Conservation (phyloP, 768 basidiomycete species). For the Steccherinum ochraceum region DNA sequence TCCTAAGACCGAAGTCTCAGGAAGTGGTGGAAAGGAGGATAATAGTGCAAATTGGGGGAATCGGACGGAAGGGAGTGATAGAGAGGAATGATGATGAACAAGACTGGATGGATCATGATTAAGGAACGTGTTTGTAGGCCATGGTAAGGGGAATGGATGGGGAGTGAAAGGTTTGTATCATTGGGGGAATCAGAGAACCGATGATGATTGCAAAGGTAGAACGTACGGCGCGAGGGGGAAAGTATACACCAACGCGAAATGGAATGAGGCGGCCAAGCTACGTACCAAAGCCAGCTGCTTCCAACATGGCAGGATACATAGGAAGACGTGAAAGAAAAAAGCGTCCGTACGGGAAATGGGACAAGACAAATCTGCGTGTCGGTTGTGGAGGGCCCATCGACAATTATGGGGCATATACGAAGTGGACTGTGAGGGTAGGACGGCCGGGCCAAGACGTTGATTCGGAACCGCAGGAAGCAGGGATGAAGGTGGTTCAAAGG, state of each 20-base stretch:
- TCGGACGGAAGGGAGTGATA: conserved; percentile 14
- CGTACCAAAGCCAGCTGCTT: not conserved
- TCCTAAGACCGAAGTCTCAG: conserved; percentile 30
- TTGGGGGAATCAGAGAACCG: conserved; percentile 1
- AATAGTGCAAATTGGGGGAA: conserved; percentile 27
- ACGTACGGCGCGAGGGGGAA: conserved; percentile 23
- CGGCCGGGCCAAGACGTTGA: not conserved
- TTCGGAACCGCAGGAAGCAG: too few species aligned
- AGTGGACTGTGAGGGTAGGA: not conserved
- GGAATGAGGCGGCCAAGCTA: conserved; percentile 18
- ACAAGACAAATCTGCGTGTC: conserved; percentile 32
- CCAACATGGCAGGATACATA: conserved; percentile 6
- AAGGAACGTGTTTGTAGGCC: not conserved
- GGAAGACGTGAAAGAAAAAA: conserved; percentile 53
- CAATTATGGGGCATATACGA: not conserved
- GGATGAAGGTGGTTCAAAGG: too few species aligned
- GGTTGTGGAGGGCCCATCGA: conserved; percentile 9
- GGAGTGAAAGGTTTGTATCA: conserved; percentile 3
- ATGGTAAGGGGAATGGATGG: conserved; percentile 6
- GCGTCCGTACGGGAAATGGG: conserved; percentile 55
- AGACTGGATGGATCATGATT: conserved; percentile 2
- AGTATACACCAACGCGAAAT: conserved; percentile 11
- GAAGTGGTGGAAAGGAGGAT: conserved; percentile 67
- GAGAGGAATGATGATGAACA: conserved; percentile 14
- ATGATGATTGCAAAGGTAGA: conserved; percentile 1